A percentile compares a stretch with the other conserved stretches of the same genome.
These are phyloP conservation scores for Syzygium aqueum DNA, from an alignment of 345 rosid species.

Conservation along the genomic window DNA sequence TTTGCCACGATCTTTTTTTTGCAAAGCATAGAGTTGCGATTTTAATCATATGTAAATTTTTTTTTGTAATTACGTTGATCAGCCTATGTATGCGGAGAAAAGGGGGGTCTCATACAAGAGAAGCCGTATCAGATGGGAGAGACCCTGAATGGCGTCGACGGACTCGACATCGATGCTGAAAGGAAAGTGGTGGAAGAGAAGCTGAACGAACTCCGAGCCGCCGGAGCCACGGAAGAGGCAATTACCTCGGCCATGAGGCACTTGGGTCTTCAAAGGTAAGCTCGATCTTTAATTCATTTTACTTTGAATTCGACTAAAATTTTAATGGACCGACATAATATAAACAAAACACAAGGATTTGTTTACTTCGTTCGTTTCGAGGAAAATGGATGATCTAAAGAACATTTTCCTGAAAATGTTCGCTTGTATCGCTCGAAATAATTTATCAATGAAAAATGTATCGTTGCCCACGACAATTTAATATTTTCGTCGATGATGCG, in stretches of 20 bases:
- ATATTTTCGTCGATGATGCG: accelerated
- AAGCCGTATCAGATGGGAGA: constrained; percentile 43
- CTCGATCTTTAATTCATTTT: neutral
- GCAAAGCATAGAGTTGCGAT: neutral
- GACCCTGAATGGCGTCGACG: constrained; percentile 35
- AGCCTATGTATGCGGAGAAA: constrained; percentile 67
- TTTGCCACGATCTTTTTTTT: neutral
- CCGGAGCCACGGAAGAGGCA: constrained; percentile 22
- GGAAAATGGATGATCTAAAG: neutral
- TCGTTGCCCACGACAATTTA: neutral
- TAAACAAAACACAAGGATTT: neutral
- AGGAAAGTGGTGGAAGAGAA: constrained; percentile 30
- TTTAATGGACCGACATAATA: neutral
- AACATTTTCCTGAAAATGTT: neutral
- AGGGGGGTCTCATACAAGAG: constrained; percentile 28
- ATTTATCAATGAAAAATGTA: neutral
- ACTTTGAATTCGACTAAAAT: neutral
- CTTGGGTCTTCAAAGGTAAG: constrained; percentile 48
- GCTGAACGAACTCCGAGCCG: constrained; percentile 26
- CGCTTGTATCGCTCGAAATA: accelerated
- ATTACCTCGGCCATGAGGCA: constrained; percentile 45
- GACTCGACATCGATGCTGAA: constrained; percentile 46
- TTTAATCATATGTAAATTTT: neutral
- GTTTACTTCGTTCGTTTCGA: accelerated
- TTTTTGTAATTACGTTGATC: neutral